Percentiles rank a stretch among this genome's conserved stretches.
These are phyloP conservation scores for Quercus parvula DNA, from an alignment of 306 rosid genomes.

Conservation along the genomic window DNA sequence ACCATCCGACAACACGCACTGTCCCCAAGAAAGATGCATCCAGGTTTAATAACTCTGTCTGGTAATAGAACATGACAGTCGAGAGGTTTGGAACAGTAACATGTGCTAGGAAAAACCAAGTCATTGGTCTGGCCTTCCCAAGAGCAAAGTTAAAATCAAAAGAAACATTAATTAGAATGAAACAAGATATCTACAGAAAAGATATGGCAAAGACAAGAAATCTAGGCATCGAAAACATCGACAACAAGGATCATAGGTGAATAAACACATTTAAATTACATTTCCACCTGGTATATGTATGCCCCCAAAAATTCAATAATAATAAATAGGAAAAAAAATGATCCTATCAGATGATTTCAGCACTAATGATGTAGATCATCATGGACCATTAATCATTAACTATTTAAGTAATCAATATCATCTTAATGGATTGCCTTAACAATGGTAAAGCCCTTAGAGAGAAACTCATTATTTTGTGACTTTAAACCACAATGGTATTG, in stretches of 20 bases:
- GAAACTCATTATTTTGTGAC: conserved; percentile 3
- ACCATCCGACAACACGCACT: conserved; percentile 69
- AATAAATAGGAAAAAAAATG: background rate
- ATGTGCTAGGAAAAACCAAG: conserved; percentile 86
- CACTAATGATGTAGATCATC: background rate
- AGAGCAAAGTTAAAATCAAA: conserved; percentile 26
- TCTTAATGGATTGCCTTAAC: background rate
- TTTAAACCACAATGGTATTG: background rate
- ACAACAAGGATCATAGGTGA: background rate
- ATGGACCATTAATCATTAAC: background rate
- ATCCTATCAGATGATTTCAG: background rate
- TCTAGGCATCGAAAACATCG: background rate
- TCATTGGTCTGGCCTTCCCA: conserved; percentile 64
- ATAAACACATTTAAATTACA: background rate
- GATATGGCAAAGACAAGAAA: background rate
- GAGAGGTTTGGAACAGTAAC: conserved; percentile 67
- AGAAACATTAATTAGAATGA: conserved; percentile 14
- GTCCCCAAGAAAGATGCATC: conserved; percentile 84
- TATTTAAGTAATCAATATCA: background rate
- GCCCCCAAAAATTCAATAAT: too few species aligned
- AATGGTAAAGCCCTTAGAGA: background rate
- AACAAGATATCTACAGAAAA: background rate
- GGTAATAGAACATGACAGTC: conserved; percentile 72
- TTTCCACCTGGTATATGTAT: background rate
- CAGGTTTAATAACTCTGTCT: conserved; percentile 66